Percentiles rank a stretch among this genome's conserved stretches.
Evolutionary conservation across 768 basidiomycete species (phyloP).

Genomic region (Calocybe cyanea): DNA sequence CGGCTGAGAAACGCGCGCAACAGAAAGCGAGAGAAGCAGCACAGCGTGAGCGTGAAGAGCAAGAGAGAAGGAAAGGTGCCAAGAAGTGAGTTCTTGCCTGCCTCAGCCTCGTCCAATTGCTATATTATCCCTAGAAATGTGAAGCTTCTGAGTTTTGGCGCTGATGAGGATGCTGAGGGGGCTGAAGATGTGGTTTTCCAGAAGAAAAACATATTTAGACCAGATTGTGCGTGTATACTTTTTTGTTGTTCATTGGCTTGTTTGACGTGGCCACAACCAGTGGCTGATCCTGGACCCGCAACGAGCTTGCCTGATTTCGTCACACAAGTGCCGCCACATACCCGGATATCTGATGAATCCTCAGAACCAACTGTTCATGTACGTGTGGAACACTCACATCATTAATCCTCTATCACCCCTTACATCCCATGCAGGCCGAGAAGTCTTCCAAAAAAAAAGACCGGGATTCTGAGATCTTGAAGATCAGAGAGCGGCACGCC

Average conservation of each 20-base stretch:
- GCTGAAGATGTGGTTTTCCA: slow-evolving; percentile 54
- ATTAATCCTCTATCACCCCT: not conserved
- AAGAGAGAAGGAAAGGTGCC: slow-evolving; percentile 64
- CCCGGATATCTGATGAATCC: not conserved
- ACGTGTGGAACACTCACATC: not conserved
- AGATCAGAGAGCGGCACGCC: slow-evolving; percentile 73
- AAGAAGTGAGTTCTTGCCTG: slow-evolving; percentile 65
- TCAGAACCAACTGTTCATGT: slow-evolving; percentile 4
- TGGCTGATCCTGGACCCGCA: slow-evolving; percentile 30
- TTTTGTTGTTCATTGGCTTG: not conserved
- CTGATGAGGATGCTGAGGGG: slow-evolving; percentile 61
- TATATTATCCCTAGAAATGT: slow-evolving; percentile 59
- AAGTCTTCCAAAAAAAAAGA: slow-evolving; percentile 34
- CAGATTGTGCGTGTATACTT: slow-evolving; percentile 64
- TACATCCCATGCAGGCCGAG: not conserved
- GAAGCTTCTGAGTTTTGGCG: slow-evolving; percentile 85
- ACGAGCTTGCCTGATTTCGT: slow-evolving; percentile 38
- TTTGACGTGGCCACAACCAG: slow-evolving; percentile 23
- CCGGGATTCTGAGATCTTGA: slow-evolving; percentile 51
- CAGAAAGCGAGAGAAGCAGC: slow-evolving; percentile 74
- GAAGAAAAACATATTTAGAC: slow-evolving; percentile 81
- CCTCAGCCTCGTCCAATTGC: not conserved
- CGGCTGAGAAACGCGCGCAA: slow-evolving; percentile 84
- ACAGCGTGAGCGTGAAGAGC: slow-evolving; percentile 76
- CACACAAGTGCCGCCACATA: slow-evolving; percentile 19